These are phyloP conservation scores for Saccharum hybrid DNA, from an alignment of 202 grass and related monocot genomes.

Conservation along the genomic window DNA sequence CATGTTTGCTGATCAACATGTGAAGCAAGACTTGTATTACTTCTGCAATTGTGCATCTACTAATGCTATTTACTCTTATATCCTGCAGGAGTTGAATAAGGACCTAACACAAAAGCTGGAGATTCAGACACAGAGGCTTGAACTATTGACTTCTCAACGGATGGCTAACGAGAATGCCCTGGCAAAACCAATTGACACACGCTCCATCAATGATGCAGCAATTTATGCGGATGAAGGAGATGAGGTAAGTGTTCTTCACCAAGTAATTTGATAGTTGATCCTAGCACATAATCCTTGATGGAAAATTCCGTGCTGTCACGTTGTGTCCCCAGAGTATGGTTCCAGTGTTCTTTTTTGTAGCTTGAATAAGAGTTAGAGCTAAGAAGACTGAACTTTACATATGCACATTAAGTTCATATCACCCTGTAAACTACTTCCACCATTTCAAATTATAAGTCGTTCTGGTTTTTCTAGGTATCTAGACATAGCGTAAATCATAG, in stretches of 20 bases:
- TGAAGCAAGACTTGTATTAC: conserved; percentile 21
- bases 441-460: no score
- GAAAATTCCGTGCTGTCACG: not conserved
- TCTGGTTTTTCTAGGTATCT: no score
- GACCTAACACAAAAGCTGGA: conserved; percentile 94
- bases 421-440: conserved; percentile 2
- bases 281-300: not conserved
- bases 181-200: conserved; percentile 59
- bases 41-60: conserved; percentile 21
- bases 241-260: conserved; percentile 60
- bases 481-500: no score
- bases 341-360: not conserved
- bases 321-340: not conserved
- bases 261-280: conserved; percentile 16
- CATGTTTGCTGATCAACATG: conserved; percentile 1
- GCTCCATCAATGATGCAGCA: conserved; percentile 70
- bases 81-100: conserved; percentile 80
- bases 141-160: conserved; percentile 75
- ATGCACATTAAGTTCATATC: not conserved
- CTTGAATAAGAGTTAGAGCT: conserved; percentile 5
- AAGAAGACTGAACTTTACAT: not conserved
- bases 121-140: conserved; percentile 87
- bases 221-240: conserved; percentile 98
- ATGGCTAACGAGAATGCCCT: conserved; percentile 73
- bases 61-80: conserved; percentile 44